phyloP scores from a whole-genome alignment of 306 rosid species.

The Lablab purpureus region DNA sequence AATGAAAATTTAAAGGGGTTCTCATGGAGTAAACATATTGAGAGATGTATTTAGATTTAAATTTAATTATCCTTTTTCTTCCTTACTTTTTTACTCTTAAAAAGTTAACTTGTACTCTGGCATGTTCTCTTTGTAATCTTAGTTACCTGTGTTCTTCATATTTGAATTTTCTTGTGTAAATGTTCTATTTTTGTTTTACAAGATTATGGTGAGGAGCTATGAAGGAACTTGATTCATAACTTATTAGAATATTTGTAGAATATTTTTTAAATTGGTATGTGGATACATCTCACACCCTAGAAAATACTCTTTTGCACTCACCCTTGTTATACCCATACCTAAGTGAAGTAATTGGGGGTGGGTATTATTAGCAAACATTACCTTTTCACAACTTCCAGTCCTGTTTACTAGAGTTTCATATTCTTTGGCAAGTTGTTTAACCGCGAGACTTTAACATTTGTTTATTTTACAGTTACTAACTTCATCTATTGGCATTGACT shows the following conservation, averaged over 20 bases:
- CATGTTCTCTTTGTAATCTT: not conserved
- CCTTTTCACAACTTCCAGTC: not conserved
- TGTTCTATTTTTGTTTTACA: constrained; percentile 1
- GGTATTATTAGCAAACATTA: not conserved
- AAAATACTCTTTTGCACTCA: not conserved
- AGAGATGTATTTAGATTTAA: constrained; percentile 11
- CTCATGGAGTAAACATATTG: constrained; percentile 14
- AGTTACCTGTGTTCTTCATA: not conserved
- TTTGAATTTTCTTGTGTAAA: constrained; percentile 4
- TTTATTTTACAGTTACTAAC: constrained; percentile 2
- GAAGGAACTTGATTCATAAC: constrained; percentile 19
- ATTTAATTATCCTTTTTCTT: not conserved
- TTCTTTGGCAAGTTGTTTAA: constrained; percentile 6
- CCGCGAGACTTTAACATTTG: not conserved
- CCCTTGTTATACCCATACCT: not conserved
- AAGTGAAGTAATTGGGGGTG: not conserved
- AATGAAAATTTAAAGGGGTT: not conserved
- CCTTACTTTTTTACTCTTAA: not conserved
- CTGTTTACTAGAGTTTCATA: not conserved
- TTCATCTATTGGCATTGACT: not conserved
- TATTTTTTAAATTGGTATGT: not conserved
- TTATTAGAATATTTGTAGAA: not conserved
- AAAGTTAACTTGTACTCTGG: not conserved
- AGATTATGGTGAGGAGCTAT: not conserved
- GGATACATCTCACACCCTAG: not conserved